Conservation (phyloP, 139 green algal genomes). For the Chlamydomonas schloesseri region DNA sequence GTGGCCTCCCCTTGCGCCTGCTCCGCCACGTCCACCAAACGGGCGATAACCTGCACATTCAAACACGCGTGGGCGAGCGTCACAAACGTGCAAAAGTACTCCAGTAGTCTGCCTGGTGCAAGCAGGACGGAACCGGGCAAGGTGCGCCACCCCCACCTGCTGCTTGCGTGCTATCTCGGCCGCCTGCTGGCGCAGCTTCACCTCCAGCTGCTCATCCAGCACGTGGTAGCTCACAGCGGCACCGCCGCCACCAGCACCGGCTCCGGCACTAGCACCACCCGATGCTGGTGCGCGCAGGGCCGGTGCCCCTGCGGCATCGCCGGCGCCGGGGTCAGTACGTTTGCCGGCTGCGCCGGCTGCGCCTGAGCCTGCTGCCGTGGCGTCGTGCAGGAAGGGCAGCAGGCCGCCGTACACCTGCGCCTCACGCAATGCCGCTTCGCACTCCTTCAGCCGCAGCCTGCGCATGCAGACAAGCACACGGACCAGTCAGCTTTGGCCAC, state of each 20-base stretch:
- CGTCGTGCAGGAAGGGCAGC: not conserved
- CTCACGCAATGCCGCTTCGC: constrained; percentile 27
- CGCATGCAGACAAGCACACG: not conserved
- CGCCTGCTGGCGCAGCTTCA: constrained; percentile 38
- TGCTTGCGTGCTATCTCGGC: constrained; percentile 45
- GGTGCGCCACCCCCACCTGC: no score
- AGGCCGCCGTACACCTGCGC: constrained; percentile 34
- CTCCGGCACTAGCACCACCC: not conserved
- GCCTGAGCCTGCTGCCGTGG: not conserved
- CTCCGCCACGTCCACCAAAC: constrained; percentile 48
- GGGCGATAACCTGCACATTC: constrained; percentile 27
- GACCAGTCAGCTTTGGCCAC: no score
- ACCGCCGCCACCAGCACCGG: not conserved
- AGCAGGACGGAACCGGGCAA: no score
- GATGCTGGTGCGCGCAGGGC: not conserved
- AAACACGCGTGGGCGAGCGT: no score
- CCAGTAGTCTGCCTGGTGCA: no score
- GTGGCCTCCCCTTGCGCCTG: constrained; percentile 14
- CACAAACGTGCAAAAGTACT: no score
- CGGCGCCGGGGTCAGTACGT: not conserved
- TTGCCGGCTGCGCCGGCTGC: constrained; percentile 13
- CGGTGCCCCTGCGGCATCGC: no score
- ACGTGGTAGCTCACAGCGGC: constrained; percentile 12
- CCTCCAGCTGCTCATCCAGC: constrained; percentile 38
- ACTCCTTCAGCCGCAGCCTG: constrained; percentile 28